Evolutionary conservation across 257 asterid genomes (phyloP), one percentile per base, ranked within the genome.

Genomic region (Paraleonurus japonicus): DNA sequence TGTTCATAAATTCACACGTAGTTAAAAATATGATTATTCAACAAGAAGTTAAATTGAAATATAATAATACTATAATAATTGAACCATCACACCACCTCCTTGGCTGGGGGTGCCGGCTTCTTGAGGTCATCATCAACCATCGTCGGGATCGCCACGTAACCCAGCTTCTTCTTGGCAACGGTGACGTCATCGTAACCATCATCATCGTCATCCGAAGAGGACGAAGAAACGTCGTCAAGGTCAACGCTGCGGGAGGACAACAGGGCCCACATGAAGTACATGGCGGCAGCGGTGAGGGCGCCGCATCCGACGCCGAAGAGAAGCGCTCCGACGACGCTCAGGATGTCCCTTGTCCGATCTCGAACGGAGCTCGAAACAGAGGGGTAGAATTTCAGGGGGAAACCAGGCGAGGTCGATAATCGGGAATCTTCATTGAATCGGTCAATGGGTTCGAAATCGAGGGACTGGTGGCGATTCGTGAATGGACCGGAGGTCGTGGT

Each of bases 291-390:
- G 12, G 92, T 83, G 15, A 90, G 78, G 19, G 81, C 92, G n/a
- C 92, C 96, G 4, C 90, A 90, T 0, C 89, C 92, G 7, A 90
- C 84, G 20, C 92, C 96, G 23, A 88, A 83, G 11, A 88, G 88
- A 71, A 86, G 71, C 5, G 87, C 89, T 5, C 87, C 90, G 6
- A 86, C 88, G 3, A 83, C 85, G 78, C 85, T 80, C 86, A 90
- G 73, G 70, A 88, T 85, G 61, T 90, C 95, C 81, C 75, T 85
- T 19, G 86, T 80, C 19, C 88, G 83, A 66, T 88, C 90, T 20
- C 82, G 84, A 4, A 86, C 75, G 47, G 95, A 83, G 80, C 87
- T 84, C 9, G 87, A 72, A n/a, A 45, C 53, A 4, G 53, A 47
- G 22, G 54, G 54, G 75, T 81, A 70, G 7, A 76, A 70, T 7